Base-by-base conservation (phyloP, 257 asterid genomes). In the Linderniella brevidens region DNA sequence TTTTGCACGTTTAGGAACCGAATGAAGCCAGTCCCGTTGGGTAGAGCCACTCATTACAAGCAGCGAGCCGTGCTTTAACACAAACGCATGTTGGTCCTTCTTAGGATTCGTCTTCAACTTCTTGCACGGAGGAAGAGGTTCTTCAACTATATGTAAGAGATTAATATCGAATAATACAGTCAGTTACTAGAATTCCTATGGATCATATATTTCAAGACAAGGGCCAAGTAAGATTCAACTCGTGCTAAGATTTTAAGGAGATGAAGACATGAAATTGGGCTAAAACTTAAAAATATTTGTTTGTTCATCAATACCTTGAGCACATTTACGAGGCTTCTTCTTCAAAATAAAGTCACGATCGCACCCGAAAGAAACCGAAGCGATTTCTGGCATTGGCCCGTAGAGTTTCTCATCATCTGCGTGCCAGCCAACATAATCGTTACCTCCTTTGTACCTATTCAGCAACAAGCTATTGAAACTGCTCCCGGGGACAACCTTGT, bases 361-460 rank as follows among this genome's bases (percentile, higher is more conserved):
- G 15, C 97, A 80, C 47, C 95, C 97, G 53, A 87, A 76, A 13
- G 97, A 75, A 56, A 87, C 69, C 0, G 97, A 87, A 49, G 95
- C 97, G 46, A 87, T 87, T 63, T 76, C 69, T 7, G 95, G 97
- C 68, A 84, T 70, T 43, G 78, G 84, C 25, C 95, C 97, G 41
- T 87, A 87, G 9, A 80, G 82, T 52, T 83, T 87, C 81, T 83
- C 97, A 59, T 83, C 90, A 53, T 87, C 97, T n/a, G 97, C 86
- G 57, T 87, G 97, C 97, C 97, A 87, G 46, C 97, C 85, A 32
- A 87, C 97, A 57, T 74, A 76, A 66, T 87, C 97, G 49, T 63
- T 72, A 37, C 95, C 97, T 56, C 92, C 92, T 59, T 74, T 78
- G 35, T 83, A 87, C 63, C 93, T 80, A 56, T 87, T 87, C 19